Conservation (phyloP, 1,284 basidiomycete species). For the Malassezia pachydermatis region DNA sequence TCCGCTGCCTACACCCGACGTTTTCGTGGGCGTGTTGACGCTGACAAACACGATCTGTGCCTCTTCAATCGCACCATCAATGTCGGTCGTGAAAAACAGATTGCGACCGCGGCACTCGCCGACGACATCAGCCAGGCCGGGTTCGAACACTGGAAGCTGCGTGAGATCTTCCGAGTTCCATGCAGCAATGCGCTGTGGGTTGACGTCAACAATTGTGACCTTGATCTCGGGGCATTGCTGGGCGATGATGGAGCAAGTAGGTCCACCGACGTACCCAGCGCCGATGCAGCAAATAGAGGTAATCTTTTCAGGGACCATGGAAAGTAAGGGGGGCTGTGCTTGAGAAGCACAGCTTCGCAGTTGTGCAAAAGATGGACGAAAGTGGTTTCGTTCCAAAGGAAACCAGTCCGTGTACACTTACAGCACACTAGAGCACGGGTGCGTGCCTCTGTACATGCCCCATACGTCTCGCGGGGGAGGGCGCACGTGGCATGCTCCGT, state of each 20-base stretch:
- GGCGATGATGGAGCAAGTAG: slow-evolving; percentile 86
- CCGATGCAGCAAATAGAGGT: slow-evolving; percentile 56
- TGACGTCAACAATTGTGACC: slow-evolving; percentile 96
- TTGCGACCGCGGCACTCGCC: slow-evolving; percentile 78
- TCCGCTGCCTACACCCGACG: slow-evolving; percentile 88
- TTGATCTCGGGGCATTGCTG: slow-evolving; percentile 83
- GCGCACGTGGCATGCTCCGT: slow-evolving; percentile 3
- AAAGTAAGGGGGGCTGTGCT: neutral
- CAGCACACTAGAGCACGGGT: too few species aligned
- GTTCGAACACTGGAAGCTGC: slow-evolving; percentile 82
- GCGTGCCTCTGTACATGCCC: too few species aligned
- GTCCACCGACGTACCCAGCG: slow-evolving; percentile 75
- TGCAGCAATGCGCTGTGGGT: slow-evolving; percentile 82
- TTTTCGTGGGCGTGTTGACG: slow-evolving; percentile 97
- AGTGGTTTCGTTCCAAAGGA: too few species aligned
- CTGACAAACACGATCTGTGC: slow-evolving; percentile 68
- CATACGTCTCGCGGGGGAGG: neutral
- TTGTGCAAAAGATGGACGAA: neutral
- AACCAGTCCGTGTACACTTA: too few species aligned
- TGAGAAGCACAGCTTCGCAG: too few species aligned
- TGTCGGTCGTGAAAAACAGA: slow-evolving; percentile 91
- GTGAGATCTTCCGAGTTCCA: slow-evolving; percentile 63
- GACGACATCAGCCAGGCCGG: slow-evolving; percentile 88
- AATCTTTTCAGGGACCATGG: slow-evolving; percentile 14
- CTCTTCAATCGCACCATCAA: slow-evolving; percentile 82